Base-by-base conservation (phyloP, 2,329 filamentous ascomycete species). In the Graphium sp. region DNA sequence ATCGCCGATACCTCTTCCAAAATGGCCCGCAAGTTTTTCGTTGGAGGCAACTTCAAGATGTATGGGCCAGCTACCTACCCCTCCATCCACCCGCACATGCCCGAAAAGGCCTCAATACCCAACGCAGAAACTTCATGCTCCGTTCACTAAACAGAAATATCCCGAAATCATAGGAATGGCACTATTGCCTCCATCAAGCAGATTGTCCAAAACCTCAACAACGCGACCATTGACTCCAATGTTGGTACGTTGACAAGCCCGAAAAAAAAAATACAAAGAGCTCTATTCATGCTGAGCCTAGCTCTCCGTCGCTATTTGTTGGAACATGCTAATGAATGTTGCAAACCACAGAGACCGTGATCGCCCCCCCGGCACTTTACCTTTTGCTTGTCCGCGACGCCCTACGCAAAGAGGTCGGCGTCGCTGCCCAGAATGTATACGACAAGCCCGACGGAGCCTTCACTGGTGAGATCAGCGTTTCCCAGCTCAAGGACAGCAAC, bases 11-110 rank as follows among this genome's bases (percentile, higher is more conserved):
- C n/a, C n/a, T n/a, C n/a, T n/a, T n/a, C n/a, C n/a, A 82, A 49
- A 48, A 93, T 92, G 84, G 69, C 76, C 70, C 84, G 84, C 66
- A 79, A 84, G 66, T 93, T 92, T 69, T 92, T 93, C 57, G 81
- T 93, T 56, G 85, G 85, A 58, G 85, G 85, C 53, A 98, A 98
- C 77, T 95, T 95, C 67, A 95, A 98, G 72, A 95, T 95, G 85
- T 92, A 62, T 52, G 68, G 55, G 21, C 30, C 38, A 30, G 35
- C 43, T 43, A 40, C 43, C 42, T 41, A 37, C 37, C 42, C 35
- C 37, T 40, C 31, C 17, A 10, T 15, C 24, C 15, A 24, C 24
- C 32, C 32, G 28, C 32, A 27, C 32, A 37, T 19, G 19, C 30
- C 18, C 6, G 12, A 22, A 28, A 18, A n/a, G 11, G 26, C 25